Evolutionary conservation across 176 grass and related monocot species (phyloP), one percentile per base, ranked within the genome.

Genomic region (Eragrostis curvula): DNA sequence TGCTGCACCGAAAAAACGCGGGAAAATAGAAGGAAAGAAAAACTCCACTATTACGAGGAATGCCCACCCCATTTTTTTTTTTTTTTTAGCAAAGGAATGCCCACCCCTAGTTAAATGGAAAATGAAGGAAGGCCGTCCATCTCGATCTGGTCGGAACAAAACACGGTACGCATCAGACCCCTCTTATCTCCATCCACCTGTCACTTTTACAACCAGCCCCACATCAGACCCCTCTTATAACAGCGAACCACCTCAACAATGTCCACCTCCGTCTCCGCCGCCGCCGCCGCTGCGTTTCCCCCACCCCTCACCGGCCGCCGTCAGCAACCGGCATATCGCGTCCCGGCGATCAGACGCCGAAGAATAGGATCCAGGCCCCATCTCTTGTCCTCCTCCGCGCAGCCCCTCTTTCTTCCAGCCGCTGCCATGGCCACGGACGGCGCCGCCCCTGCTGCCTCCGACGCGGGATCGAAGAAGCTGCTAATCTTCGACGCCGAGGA

Each of bases 401-500:
- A 36, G 18, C 28, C 3, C 8, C 23, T 27, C 57, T 60, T 70
- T 70, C 44, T 8, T 42, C 47, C n/a, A 36, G 24, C 66, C 63
- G 57, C 58, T 9, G 75, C 81, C 57, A 94, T 94, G 91, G 89
- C 87, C 68, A 85, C 66, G 36, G 52, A 62, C 64, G 60, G 59
- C 75, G 68, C 83, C 72, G 44, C 79, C 27, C 55, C 85, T 27
- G 84, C 55, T 9, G 71, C 82, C 15, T 23, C 76, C 61, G 64
- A n/a, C 47, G 36, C 81, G 3, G 81, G 56, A 11, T 83, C 77
- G 16, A 94, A 76, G 78, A 79, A 82, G 45, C 40, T 93, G 44
- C 80, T 84, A 27, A 67, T 86, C 11, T 96, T 96, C 75, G 89
- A 91, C 3, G 13, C 71, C 12, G 80, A 96, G 79, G 93, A 99